Conservation (phyloP, 352 stramenopile genomes). For the Aphanomyces invadans region DNA sequence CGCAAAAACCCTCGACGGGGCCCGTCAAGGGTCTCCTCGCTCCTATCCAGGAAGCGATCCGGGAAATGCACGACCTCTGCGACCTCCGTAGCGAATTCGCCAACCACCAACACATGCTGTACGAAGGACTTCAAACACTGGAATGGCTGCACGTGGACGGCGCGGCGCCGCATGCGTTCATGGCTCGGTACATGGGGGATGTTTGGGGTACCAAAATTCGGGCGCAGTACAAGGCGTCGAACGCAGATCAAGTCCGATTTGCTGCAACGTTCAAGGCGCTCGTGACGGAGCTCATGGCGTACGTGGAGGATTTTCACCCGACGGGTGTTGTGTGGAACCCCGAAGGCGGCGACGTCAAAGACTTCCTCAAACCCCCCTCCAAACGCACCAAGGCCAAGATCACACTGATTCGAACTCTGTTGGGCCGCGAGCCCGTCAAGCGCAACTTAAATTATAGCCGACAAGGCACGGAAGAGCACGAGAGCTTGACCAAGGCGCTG, state of each 20-base stretch:
- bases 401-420: constrained; percentile 5
- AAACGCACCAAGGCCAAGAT: constrained; percentile 9
- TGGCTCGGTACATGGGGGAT: constrained; percentile 93
- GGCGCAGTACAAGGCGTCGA: constrained; percentile 92
- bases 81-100: constrained; percentile 78
- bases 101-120: constrained; percentile 85
- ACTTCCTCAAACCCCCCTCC: constrained; percentile 31
- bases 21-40: constrained; percentile 63
- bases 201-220: constrained; percentile 98
- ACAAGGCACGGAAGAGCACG: constrained; percentile 4
- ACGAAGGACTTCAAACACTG: constrained; percentile 77
- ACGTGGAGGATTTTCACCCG: constrained; percentile 94
- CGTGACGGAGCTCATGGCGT: constrained; percentile 85
- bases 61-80: constrained; percentile 69
- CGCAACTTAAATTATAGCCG: constrained; percentile 9
- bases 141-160: constrained; percentile 67
- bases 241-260: constrained; percentile 88
- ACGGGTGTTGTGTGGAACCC: constrained; percentile 93
- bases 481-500: background rate
- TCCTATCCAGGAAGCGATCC: constrained; percentile 64
- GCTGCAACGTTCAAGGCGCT: constrained; percentile 91
- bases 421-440: background rate
- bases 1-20: constrained; percentile 84
- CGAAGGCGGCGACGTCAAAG: constrained; percentile 45
- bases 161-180: constrained; percentile 87